Evolutionary conservation across 305 asterid genomes (phyloP), one percentile per base, ranked within the genome.

Genomic region (Fraxinus latifolia): DNA sequence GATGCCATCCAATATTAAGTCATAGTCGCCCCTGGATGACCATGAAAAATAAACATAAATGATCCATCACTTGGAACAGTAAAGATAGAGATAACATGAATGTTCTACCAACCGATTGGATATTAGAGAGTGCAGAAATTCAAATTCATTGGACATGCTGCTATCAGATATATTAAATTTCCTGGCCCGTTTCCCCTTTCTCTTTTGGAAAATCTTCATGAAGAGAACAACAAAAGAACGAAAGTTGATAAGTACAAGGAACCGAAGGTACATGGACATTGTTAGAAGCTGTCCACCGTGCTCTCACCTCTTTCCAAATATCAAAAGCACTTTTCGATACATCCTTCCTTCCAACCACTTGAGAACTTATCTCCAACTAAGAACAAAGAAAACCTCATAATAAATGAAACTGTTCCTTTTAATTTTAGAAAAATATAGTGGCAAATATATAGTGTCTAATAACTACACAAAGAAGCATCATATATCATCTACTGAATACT

Each of bases 301-400:
- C 83, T 90, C 81, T 91, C 82, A 94, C 99, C 95, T 93, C 98
- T 92, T 94, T 96, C 99, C 99, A 96, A 84, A 96, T 80, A 82
- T 93, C 98, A 83, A 94, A 92, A 81, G 97, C 95, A 88, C 96
- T 93, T 91, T 82, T 94, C 79, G 97, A 81, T 80, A 89, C 80
- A 90, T 96, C 98, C 87, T 96, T 96, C 84, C 87, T 87, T 80
- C 99, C 98, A 86, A 93, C 97, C 92, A 94, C 98, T 90, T 96
- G 99, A 82, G 98, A 89, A 85, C 94, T 87, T 82, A 96, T 89
- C 83, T 94, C 98, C 97, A 92, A 79, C 99, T 96, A 80, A 82
- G 79, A 81, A 77, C 12, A 60, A 81, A 82, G 80, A 81, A 83
- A 27, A 25, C 67, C 39, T 79, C 50, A 58, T 58, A 86, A 74